Percentiles rank a stretch among this genome's conserved stretches.
phyloP scores from a whole-genome alignment of 352 stramenopile species.

The Phytopythium mirpurense region DNA sequence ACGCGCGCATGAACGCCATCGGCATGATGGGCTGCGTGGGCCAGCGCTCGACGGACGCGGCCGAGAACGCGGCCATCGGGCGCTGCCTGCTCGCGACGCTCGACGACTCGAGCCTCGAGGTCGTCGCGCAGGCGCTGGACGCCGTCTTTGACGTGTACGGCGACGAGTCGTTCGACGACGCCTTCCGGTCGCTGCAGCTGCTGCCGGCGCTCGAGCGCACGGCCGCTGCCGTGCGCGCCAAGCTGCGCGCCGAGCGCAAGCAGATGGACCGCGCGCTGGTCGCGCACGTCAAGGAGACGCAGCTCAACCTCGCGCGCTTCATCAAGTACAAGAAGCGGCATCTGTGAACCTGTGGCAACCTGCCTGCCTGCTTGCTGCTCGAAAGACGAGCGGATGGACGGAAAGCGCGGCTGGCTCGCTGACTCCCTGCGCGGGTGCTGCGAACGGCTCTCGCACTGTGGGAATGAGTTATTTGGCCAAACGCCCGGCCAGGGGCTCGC shows the following conservation, averaged over 20 bases:
- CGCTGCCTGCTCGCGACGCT: constrained; percentile 52
- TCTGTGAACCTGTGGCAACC: constrained; percentile 29
- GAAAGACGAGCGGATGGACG: too few relatives aligned
- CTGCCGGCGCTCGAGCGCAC: constrained; percentile 61
- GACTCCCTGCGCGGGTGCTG: background rate
- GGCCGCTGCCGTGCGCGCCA: constrained; percentile 52
- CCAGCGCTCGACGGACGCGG: constrained; percentile 49
- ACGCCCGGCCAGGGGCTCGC: too few relatives aligned
- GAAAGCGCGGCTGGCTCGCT: too few relatives aligned
- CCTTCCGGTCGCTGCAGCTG: constrained; percentile 63
- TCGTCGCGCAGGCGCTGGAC: constrained; percentile 83
- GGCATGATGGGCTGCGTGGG: constrained; percentile 76
- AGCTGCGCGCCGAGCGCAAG: constrained; percentile 75
- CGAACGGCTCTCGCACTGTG: background rate
- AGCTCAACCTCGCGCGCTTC: constrained; percentile 82
- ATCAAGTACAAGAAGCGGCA: constrained; percentile 92
- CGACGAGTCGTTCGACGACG: constrained; percentile 73
- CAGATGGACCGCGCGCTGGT: constrained; percentile 72
- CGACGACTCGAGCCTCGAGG: constrained; percentile 66
- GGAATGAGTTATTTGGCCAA: constrained; percentile 5
- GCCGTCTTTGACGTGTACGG: constrained; percentile 85
- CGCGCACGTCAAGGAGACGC: constrained; percentile 83
- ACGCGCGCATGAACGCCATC: constrained; percentile 71
- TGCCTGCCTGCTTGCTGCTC: background rate
- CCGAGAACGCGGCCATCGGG: constrained; percentile 73